A percentile compares a stretch with the other conserved stretches of the same genome.
Evolutionary conservation across 805 yeast genomes (phyloP).

Genomic region (Clavispora santaluciae): DNA sequence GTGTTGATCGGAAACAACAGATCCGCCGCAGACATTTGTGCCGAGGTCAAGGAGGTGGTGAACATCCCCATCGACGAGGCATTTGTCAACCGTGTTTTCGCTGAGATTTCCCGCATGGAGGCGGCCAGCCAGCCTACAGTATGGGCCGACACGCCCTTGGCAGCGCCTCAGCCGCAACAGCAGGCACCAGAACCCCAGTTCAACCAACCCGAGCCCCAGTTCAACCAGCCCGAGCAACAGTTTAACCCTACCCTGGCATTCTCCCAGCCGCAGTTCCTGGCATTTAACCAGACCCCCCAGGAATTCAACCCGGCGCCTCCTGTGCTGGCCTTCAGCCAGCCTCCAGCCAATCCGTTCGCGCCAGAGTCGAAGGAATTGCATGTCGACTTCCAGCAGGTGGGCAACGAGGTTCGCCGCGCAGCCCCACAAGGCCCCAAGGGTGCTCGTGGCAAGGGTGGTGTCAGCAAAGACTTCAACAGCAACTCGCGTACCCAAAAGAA

Average conservation of each 20-base stretch:
- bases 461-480: constrained; percentile 15
- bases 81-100: constrained; percentile 53
- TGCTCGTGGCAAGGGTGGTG: constrained; percentile 8
- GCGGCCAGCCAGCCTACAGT: background rate
- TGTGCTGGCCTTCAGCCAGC: background rate
- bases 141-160: background rate
- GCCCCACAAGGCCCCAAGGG: constrained; percentile 3
- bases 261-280: background rate
- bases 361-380: constrained; percentile 5
- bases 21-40: constrained; percentile 52
- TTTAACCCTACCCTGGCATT: background rate
- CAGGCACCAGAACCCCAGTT: constrained; percentile 8
- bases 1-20: constrained; percentile 66
- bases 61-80: constrained; percentile 55
- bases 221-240: background rate
- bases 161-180: constrained; percentile 1
- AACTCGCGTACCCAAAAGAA: constrained; percentile 13
- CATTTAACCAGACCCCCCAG: background rate
- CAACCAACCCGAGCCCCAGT: background rate
- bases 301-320: background rate
- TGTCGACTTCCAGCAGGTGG: constrained; percentile 11
- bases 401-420: constrained; percentile 2
- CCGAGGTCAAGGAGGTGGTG: constrained; percentile 57
- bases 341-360: background rate
- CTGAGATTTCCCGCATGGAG: constrained; percentile 40